A percentile compares a stretch with the other conserved stretches of the same genome.
Conservation (phyloP, 352 stramenopile genomes). For the Salisapilia sapeloensis region DNA sequence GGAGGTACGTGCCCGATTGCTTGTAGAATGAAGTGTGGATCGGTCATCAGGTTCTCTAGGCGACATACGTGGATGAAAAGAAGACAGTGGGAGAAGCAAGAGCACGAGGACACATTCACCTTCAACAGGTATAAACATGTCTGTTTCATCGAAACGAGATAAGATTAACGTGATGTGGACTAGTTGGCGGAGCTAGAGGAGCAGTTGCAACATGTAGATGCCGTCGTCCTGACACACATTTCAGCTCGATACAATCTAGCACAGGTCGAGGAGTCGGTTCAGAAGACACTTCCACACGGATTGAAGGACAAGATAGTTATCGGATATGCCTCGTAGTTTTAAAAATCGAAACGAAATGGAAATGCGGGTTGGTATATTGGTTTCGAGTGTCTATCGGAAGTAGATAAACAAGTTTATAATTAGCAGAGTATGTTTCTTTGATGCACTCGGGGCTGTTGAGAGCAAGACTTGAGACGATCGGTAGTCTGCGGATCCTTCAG, state of each 20-base stretch:
- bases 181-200: conserved; percentile 23
- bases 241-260: conserved; percentile 35
- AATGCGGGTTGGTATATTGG: no score
- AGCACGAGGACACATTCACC: conserved; percentile 49
- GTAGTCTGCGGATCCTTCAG: no score
- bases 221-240: conserved; percentile 57
- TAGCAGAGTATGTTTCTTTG: not conserved
- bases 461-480: no score
- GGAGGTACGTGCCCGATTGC: conserved; percentile 52
- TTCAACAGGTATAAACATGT: conserved; percentile 27
- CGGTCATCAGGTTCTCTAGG: conserved; percentile 11
- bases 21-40: no score
- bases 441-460: no score
- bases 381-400: not conserved
- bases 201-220: conserved; percentile 27
- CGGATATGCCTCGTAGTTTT: not conserved
- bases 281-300: conserved; percentile 10
- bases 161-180: not conserved
- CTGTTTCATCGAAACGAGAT: conserved; percentile 1
- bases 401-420: conserved; percentile 5
- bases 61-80: conserved; percentile 39
- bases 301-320: conserved; percentile 25
- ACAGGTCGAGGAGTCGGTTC: conserved; percentile 14
- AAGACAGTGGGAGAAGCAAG: conserved; percentile 24
- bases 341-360: no score